These are phyloP conservation scores for Blastocystis sp. DNA, from an alignment of 352 stramenopile species.

Conservation along the genomic window DNA sequence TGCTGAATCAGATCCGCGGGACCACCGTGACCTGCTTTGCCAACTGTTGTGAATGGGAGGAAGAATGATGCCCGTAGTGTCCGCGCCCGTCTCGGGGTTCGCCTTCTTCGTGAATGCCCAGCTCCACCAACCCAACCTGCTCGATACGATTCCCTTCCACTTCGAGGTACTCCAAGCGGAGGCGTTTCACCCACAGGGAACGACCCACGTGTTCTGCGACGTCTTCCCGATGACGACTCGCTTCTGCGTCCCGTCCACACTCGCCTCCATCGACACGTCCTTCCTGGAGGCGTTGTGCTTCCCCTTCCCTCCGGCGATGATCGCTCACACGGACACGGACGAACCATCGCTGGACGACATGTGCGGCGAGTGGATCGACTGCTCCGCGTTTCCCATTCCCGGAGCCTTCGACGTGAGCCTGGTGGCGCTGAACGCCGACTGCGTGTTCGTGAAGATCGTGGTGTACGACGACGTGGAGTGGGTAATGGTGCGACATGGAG, in stretches of 20 bases:
- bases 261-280: background rate
- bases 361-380: background rate
- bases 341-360: background rate
- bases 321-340: background rate
- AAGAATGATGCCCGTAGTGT: no score
- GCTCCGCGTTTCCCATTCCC: background rate
- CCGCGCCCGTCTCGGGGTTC: background rate
- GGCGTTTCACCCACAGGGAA: background rate
- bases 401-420: background rate
- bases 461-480: conserved; percentile 15
- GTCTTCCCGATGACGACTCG: conserved; percentile 8
- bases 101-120: conserved; percentile 12
- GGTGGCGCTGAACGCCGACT: background rate
- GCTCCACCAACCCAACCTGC: background rate
- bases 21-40: no score
- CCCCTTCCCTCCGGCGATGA: conserved; percentile 33
- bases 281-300: conserved; percentile 21
- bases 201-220: background rate
- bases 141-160: conserved; percentile 8
- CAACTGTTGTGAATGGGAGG: no score
- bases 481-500: background rate
- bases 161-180: background rate
- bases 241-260: background rate
- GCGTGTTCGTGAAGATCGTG: background rate
- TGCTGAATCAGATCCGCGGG: no score